phyloP scores from a whole-genome alignment of 257 asterid species.

The Leptodermis oblonga region DNA sequence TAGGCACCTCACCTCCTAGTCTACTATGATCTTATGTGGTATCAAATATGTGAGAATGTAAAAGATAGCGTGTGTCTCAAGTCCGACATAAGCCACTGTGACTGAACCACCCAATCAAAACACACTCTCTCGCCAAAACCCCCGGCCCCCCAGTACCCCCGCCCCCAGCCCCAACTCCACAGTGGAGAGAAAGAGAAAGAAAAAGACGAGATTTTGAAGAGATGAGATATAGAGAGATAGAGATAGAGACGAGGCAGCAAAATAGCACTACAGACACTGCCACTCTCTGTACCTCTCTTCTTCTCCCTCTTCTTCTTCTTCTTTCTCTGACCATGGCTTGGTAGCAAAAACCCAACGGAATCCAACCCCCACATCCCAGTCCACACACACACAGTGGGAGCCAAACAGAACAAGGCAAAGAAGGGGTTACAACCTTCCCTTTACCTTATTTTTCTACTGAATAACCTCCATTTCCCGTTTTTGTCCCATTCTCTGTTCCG shows the following conservation, averaged over 20 bases:
- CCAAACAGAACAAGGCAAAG: neutral
- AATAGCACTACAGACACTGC: slow-evolving; percentile 9
- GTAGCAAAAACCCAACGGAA: neutral
- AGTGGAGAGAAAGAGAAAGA: slow-evolving; percentile 7
- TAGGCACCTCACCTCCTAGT: too few species aligned
- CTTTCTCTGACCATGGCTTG: slow-evolving; percentile 3
- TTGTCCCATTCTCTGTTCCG: slow-evolving; percentile 12
- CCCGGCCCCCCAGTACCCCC: neutral
- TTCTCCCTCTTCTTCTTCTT: neutral
- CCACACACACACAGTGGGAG: neutral
- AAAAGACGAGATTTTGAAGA: neutral
- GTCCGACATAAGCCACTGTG: slow-evolving; percentile 70
- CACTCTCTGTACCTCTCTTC: slow-evolving; percentile 6
- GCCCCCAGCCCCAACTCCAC: slow-evolving; percentile 2
- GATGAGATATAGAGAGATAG: neutral
- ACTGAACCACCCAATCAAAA: slow-evolving; percentile 20
- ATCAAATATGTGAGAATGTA: slow-evolving; percentile 9
- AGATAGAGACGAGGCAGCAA: slow-evolving; percentile 1
- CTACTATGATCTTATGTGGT: too few species aligned
- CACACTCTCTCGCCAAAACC: slow-evolving; percentile 7
- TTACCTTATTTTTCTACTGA: neutral
- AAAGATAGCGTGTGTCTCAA: slow-evolving; percentile 65
- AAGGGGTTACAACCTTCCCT: neutral
- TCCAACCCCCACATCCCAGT: neutral
- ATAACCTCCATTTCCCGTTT: neutral